Conservation (phyloP, 2,329 filamentous ascomycete species). For the Scedosporium boydii region DNA sequence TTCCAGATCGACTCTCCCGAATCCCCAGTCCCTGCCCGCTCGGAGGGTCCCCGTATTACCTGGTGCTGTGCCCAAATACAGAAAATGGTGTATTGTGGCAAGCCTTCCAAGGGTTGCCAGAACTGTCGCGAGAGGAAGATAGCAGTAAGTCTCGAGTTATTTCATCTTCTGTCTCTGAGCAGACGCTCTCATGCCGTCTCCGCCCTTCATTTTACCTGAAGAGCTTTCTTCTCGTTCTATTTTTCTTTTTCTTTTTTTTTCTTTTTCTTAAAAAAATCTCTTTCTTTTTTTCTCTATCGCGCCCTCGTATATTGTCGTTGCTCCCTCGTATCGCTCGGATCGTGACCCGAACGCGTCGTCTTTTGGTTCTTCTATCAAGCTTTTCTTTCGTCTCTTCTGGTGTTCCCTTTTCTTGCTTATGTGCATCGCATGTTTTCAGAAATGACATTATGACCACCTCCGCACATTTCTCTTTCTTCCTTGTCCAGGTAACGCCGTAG, state of each 20-base stretch:
- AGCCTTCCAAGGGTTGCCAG: slow-evolving; percentile 47
- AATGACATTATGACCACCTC: not conserved
- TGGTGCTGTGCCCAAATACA: not conserved
- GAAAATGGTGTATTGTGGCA: slow-evolving; percentile 47
- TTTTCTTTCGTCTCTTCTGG: not conserved
- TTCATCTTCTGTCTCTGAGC: not conserved
- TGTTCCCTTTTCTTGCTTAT: not conserved
- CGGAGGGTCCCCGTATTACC: not conserved
- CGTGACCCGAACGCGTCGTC: not conserved
- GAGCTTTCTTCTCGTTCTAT: not conserved
- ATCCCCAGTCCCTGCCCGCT: not conserved
- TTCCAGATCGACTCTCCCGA: not conserved
- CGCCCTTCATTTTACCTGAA: not conserved
- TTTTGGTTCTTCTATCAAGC: not conserved
- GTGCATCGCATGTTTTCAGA: not conserved
- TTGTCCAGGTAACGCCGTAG: not conserved
- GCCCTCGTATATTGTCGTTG: not conserved
- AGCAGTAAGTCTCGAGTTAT: slow-evolving; percentile 30
- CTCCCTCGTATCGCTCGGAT: not conserved
- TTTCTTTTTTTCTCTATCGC: not conserved
- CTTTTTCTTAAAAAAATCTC: not conserved
- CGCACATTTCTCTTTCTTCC: not conserved
- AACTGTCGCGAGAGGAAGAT: slow-evolving; percentile 47
- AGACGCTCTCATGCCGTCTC: not conserved
- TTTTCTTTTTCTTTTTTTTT: not conserved